Evolutionary conservation across 176 grass and related monocot genomes (phyloP), one percentile per base, ranked within the genome.

Genomic region (Pharus latifolius): DNA sequence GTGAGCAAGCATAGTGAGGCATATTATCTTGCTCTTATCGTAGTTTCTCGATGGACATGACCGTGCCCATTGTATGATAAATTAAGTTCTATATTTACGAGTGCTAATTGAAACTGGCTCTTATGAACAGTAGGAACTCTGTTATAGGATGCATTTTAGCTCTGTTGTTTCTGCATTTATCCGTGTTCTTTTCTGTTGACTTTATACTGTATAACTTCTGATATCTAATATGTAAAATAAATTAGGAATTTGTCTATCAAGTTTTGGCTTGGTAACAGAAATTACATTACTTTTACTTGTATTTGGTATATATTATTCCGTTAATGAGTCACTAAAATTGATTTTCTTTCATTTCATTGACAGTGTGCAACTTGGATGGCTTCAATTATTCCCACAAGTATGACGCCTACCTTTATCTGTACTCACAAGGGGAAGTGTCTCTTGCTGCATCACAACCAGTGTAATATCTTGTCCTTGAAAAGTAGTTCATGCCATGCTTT

Each of bases 311-410:
- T 42, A 61, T 69, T 74, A 28, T 80, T 61, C 22, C 37, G 16
- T 46, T 63, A 1, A 6, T 34, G 45, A 45, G 37, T 54, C 4
- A 6, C n/a, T 69, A 10, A 28, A 12, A 7, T 56, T 47, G n/a
- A n/a, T n/a, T n/a, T n/a, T 77, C 23, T 48, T 65, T 31, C 72
- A 12, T 58, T 81, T 35, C 62, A 69, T 72, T 83, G 47, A 66
- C 81, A 99, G 95, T 94, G 95, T 73, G 95, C 95, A 33, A 94
- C 78, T 29, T 99, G 95, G 95, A 69, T 99, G 79, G 94, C 90
- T 28, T 83, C 94, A 46, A 65, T 94, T 30, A 87, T 99, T 46
- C 95, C 95, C 10, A 94, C 95, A 59, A 99, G 95, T 69, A 99
- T 99, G 90, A 91, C 95, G 89, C 95, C 53, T 99, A 99, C 53